These are phyloP conservation scores for Phaffia australis DNA, from an alignment of 768 basidiomycete genomes.

Conservation along the genomic window DNA sequence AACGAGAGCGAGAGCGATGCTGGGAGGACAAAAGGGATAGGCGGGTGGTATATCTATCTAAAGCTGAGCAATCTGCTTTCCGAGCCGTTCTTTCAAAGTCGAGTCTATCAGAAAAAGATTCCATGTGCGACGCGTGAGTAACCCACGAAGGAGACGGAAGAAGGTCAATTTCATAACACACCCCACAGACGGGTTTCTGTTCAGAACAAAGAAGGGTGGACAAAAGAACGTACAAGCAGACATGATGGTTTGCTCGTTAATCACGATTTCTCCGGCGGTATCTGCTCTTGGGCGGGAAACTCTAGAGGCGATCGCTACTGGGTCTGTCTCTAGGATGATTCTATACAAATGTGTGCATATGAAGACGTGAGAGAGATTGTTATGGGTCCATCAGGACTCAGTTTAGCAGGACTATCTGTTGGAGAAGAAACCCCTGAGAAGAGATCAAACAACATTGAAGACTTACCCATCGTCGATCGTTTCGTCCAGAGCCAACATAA, in stretches of 20 bases:
- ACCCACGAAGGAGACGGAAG: not conserved
- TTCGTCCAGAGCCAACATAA: conserved; percentile 86
- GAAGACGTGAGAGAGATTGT: not conserved
- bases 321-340: conserved; percentile 92
- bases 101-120: conserved; percentile 30
- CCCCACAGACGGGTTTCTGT: not conserved
- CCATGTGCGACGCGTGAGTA: not conserved
- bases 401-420: not conserved
- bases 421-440: not conserved
- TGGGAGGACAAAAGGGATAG: too few species aligned
- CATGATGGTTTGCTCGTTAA: conserved; percentile 95
- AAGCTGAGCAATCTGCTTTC: conserved; percentile 36
- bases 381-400: too few species aligned
- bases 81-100: conserved; percentile 35
- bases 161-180: not conserved
- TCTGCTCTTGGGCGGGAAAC: conserved; percentile 88
- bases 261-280: conserved; percentile 77
- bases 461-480: conserved; percentile 94
- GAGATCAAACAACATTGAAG: not conserved
- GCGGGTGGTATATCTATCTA: conserved; percentile 11
- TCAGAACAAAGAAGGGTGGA: not conserved
- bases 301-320: conserved; percentile 85
- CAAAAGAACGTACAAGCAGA: conserved; percentile 62
- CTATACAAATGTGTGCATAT: conserved; percentile 41
- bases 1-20: too few species aligned